Evolutionary conservation across 352 stramenopile genomes (phyloP).

Genomic region (Phytophthora idaei): DNA sequence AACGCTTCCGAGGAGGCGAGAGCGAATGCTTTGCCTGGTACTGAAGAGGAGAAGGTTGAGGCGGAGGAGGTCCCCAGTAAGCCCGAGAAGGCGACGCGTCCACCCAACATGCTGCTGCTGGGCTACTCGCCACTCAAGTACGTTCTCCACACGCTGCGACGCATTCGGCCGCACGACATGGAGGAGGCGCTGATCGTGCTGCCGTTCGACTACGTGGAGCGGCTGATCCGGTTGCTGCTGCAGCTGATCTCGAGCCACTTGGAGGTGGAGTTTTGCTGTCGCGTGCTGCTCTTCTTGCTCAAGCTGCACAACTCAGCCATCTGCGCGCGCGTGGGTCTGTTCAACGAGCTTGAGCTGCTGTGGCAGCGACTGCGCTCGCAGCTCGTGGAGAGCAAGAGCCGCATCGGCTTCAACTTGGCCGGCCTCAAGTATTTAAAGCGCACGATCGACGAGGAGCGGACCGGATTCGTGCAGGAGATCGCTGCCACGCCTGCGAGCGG

Average conservation of each 20-base stretch:
- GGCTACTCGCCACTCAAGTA: constrained; percentile 95
- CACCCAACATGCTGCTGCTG: constrained; percentile 94
- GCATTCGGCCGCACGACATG: constrained; percentile 94
- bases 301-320: constrained; percentile 84
- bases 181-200: constrained; percentile 98
- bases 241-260: constrained; percentile 87
- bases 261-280: constrained; percentile 94
- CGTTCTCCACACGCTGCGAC: constrained; percentile 92
- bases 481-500: constrained; percentile 32
- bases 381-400: constrained; percentile 81
- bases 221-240: constrained; percentile 93
- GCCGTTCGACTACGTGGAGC: constrained; percentile 96
- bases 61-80: constrained; percentile 44
- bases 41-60: constrained; percentile 29
- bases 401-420: constrained; percentile 88
- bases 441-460: constrained; percentile 79
- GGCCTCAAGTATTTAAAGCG: constrained; percentile 90
- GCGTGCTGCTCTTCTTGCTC: constrained; percentile 76
- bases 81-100: constrained; percentile 50
- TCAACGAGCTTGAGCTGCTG: constrained; percentile 81
- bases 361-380: constrained; percentile 78
- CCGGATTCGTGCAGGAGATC: constrained; percentile 81
- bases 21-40: constrained; percentile 39
- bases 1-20: constrained; percentile 46
- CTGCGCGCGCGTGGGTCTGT: constrained; percentile 63